Evolutionary conservation across 768 basidiomycete genomes (phyloP), one percentile per base, ranked within the genome.

Genomic region (Lactifluus piperatus): DNA sequence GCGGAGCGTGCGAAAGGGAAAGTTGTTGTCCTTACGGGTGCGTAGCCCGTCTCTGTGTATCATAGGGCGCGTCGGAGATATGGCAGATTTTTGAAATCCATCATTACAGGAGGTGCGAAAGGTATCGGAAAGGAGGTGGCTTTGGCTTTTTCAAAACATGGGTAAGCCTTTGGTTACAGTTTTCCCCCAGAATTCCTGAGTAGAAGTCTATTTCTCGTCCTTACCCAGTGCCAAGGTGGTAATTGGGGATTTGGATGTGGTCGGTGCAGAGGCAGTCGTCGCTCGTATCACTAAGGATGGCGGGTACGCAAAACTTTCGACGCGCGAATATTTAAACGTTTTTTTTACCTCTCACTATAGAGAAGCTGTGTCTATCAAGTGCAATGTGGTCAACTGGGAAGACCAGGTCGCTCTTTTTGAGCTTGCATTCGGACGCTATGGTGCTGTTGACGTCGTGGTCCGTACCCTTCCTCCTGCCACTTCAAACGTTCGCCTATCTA

Each of bases 361-460:
- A 16, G 57, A 54, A 5, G 68, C 65, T 2, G 30, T 30, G 14
- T 55, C 39, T 9, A 43, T 32, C 32, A 37, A 54, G 43, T 68
- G 67, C 54, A 61, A 68, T 34, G 68, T 68, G 1, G 56, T 62
- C 13, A 59, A 32, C 14, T 68, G 67, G 68, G 68, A 67, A 9
- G 64, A 66, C 20, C 67, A 66, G 41, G 66, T 72, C 11, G 54
- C 65, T 13, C 66, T 73, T 13, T 73, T 73, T 57, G 65, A 71
- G 32, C 52, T 67, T 18, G 70, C 69, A 4, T 60, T 69, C 5
- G 27, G 45, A 27, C 63, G 57, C 26, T 70, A 57, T 55, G 69
- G 69, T 44, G 39, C 66, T 4, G 65, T 73, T 24, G 71, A 73
- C 56, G 63, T 73, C 37, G 71, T 72, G 32, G 68, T 72, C 11